Evolutionary conservation across 202 grass and related monocot species (phyloP), one percentile per base, ranked within the genome.

Genomic region (Zizania palustris): DNA sequence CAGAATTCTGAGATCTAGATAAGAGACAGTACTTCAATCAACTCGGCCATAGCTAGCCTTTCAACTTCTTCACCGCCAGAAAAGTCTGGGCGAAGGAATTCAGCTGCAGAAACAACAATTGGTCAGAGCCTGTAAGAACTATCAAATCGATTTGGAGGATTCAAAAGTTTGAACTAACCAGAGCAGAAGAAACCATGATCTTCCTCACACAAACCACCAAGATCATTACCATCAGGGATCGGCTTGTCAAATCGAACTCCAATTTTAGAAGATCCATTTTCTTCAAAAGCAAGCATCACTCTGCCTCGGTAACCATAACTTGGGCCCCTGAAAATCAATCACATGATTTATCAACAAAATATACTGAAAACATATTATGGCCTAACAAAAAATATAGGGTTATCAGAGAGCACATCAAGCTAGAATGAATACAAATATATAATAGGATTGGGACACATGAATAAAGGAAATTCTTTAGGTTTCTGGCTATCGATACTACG

Each of bases 151-250:
- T 28, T 28, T 28, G 0, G 28, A 2, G 28, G 28, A 28, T 28
- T 28, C 28, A 28, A 28, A 28, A 68, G 42, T 78, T 75, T 46
- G 59, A 38, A 71, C 83, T 79, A 73, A 96, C 87, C 84, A 72
- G 71, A 28, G 72, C 89, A 96, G 69, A 83, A 90, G 87, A 90
- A 96, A 54, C 93, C 93, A 64, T 82, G 89, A 72, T 86, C 83
- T 83, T 76, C 63, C 28, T 96, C 89, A 3, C 92, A 96, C 41
- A 92, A 80, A 50, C 92, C 92, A 65, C 93, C 84, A 81, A 96
- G 93, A 85, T 90, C 87, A 76, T 92, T 88, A 62, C 87, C 93
- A 80, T 85, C 67, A 69, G 50, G 72, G 44, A 96, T 81, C 35
- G 53, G 67, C 60, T 92, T 88, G 60, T 90, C 83, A 66, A 96